phyloP scores from a whole-genome alignment of 2,329 filamentous ascomycete genomes.

The Gyromitra esculenta region DNA sequence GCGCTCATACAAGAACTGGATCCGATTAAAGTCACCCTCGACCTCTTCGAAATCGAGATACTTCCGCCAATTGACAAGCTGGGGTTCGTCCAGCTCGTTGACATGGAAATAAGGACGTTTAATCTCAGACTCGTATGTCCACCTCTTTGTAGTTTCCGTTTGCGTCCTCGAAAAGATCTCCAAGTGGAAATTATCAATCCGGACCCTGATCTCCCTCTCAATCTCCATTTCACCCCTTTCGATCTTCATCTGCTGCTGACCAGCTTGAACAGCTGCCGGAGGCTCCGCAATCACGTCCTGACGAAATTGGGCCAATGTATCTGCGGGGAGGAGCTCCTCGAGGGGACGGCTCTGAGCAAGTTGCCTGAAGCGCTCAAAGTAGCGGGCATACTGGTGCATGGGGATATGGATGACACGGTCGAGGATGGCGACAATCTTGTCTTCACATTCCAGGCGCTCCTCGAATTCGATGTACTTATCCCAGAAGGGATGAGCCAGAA shows the following conservation, averaged over 20 bases:
- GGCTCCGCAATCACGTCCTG: conserved; percentile 76
- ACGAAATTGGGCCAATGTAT: conserved; percentile 74
- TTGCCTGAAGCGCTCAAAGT: conserved; percentile 88
- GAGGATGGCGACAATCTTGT: conserved; percentile 86
- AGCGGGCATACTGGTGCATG: conserved; percentile 93
- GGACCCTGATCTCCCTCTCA: conserved; percentile 81
- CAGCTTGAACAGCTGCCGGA: conserved; percentile 61
- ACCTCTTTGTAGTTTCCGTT: conserved; percentile 87
- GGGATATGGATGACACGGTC: conserved; percentile 86
- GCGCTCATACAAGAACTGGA: conserved; percentile 88
- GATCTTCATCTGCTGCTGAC: conserved; percentile 60
- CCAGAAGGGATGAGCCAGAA: conserved; percentile 95
- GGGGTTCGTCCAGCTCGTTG: conserved; percentile 84
- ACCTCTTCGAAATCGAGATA: conserved; percentile 95
- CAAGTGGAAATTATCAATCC: conserved; percentile 82
- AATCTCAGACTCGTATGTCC: conserved; percentile 93
- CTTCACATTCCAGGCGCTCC: conserved; percentile 83
- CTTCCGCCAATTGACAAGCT: conserved; percentile 91
- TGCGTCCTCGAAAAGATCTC: conserved; percentile 84
- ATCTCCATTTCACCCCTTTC: conserved; percentile 77
- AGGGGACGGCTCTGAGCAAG: conserved; percentile 78
- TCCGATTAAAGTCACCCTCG: conserved; percentile 79
- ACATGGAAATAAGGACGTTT: conserved; percentile 98
- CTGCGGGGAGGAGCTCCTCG: conserved; percentile 74
- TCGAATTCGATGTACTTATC: conserved; percentile 99